Conservation (phyloP, 1,284 basidiomycete genomes). For the Moniliophthora roreri region DNA sequence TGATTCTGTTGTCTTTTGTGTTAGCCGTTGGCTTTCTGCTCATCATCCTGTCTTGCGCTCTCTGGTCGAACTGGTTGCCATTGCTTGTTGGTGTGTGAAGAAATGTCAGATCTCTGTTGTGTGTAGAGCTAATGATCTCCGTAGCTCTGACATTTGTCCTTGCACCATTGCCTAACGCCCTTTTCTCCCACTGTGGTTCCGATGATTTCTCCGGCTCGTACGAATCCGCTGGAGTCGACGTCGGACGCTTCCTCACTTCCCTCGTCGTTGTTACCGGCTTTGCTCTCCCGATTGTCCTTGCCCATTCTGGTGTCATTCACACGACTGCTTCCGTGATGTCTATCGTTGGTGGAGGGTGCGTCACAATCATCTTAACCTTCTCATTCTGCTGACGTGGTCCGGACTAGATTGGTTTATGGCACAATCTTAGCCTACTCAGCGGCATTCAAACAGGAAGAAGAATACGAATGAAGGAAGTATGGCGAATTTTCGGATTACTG, state of each 20-base stretch:
- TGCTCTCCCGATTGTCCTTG: constrained; percentile 88
- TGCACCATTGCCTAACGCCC: constrained; percentile 92
- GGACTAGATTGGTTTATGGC: constrained; percentile 81
- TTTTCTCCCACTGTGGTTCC: constrained; percentile 82
- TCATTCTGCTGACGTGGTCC: constrained; percentile 12
- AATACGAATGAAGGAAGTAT: constrained; percentile 55
- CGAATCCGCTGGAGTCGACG: constrained; percentile 63
- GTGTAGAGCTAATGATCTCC: neutral
- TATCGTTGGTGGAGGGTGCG: constrained; percentile 86
- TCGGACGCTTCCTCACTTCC: constrained; percentile 93
- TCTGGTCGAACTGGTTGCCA: constrained; percentile 97
- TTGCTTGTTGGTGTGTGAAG: constrained; percentile 89
- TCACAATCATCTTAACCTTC: constrained; percentile 17
- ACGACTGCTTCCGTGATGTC: constrained; percentile 91
- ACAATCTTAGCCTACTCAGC: constrained; percentile 90
- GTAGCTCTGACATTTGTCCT: constrained; percentile 92
- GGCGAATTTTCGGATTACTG: constrained; percentile 16
- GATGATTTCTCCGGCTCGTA: constrained; percentile 81
- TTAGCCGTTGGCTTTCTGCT: constrained; percentile 96
- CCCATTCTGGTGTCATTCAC: constrained; percentile 89
- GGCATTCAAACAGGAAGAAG: constrained; percentile 77
- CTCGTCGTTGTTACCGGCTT: constrained; percentile 91
- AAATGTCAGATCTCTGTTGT: neutral
- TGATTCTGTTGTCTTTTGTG: constrained; percentile 93
- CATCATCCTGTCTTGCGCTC: constrained; percentile 96